These are phyloP conservation scores for Podospora bellae-mahoneyi DNA, from an alignment of 495 filamentous ascomycete genomes.

Conservation along the genomic window DNA sequence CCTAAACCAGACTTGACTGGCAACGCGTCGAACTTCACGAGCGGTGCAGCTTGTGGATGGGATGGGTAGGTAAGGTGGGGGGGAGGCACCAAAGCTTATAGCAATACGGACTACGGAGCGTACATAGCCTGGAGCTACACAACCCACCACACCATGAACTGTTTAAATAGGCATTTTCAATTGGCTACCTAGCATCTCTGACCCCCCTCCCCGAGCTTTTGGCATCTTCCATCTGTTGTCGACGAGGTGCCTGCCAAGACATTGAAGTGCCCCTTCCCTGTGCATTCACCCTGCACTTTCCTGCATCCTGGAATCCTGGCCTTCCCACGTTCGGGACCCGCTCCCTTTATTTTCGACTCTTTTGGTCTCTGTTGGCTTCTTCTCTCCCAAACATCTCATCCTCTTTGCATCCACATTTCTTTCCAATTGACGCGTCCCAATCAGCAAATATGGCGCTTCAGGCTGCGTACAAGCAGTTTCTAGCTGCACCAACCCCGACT, in stretches of 20 bases:
- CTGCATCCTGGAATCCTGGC: conserved; percentile 13
- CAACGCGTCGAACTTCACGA: background rate
- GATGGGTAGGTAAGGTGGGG: conserved; percentile 1
- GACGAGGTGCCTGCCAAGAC: conserved; percentile 14
- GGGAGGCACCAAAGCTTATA: conserved; percentile 14
- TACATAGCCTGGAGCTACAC: too few relatives aligned
- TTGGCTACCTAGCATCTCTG: too few relatives aligned
- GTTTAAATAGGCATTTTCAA: too few relatives aligned
- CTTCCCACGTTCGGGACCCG: conserved; percentile 15
- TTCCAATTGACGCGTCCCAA: background rate
- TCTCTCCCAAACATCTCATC: conserved; percentile 1
- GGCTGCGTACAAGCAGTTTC: conserved; percentile 69
- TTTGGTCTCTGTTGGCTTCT: conserved; percentile 10
- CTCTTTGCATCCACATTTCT: background rate
- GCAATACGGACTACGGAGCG: background rate
- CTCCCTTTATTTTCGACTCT: conserved; percentile 16
- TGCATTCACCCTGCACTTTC: conserved; percentile 18
- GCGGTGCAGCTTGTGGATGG: too few relatives aligned
- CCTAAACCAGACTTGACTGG: background rate
- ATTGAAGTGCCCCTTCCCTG: conserved; percentile 22
- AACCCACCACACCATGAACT: too few relatives aligned
- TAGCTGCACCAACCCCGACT: conserved; percentile 62
- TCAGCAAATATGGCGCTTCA: conserved; percentile 31
- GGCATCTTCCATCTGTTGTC: background rate
- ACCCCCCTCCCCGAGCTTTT: too few relatives aligned